phyloP scores from a whole-genome alignment of 2,329 filamentous ascomycete genomes.

The Neoscytalidium dimidiatum region DNA sequence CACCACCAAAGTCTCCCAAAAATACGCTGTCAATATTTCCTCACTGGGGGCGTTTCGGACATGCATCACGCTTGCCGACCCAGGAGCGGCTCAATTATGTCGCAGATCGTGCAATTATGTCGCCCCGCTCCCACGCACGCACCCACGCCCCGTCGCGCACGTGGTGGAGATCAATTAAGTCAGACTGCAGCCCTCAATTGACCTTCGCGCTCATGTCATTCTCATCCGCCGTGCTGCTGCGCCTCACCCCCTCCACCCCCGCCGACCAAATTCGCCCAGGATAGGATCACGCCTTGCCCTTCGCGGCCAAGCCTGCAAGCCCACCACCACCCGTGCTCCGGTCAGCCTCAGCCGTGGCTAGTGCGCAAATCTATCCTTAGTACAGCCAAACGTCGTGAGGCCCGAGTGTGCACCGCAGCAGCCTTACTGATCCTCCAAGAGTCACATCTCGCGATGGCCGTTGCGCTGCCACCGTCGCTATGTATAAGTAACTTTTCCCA shows the following conservation, averaged over 20 bases:
- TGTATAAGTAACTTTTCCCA: constrained; percentile 18
- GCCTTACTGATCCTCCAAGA: constrained; percentile 17
- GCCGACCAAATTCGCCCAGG: constrained; percentile 5
- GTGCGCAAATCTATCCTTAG: constrained; percentile 19
- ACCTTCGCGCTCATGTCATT: constrained; percentile 14
- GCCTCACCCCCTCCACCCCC: constrained; percentile 10
- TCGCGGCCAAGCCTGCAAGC: neutral
- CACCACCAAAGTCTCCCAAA: constrained; percentile 8
- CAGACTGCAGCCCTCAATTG: constrained; percentile 1
- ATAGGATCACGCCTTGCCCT: constrained; percentile 8
- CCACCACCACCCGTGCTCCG: neutral
- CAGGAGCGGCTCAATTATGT: constrained; percentile 2
- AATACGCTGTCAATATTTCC: constrained; percentile 11
- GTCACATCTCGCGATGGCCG: constrained; percentile 18
- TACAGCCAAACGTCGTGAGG: constrained; percentile 8
- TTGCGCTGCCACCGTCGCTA: neutral
- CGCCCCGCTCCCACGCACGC: neutral
- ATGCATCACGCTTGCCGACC: neutral
- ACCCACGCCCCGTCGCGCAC: constrained; percentile 10
- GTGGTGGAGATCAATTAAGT: constrained; percentile 15
- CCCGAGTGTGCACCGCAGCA: constrained; percentile 15
- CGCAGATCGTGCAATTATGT: neutral
- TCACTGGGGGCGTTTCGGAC: constrained; percentile 7
- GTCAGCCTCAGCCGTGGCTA: constrained; percentile 20
- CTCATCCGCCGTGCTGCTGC: constrained; percentile 15